These are phyloP conservation scores for Populus deltoides DNA, from an alignment of 345 rosid genomes.

Conservation along the genomic window DNA sequence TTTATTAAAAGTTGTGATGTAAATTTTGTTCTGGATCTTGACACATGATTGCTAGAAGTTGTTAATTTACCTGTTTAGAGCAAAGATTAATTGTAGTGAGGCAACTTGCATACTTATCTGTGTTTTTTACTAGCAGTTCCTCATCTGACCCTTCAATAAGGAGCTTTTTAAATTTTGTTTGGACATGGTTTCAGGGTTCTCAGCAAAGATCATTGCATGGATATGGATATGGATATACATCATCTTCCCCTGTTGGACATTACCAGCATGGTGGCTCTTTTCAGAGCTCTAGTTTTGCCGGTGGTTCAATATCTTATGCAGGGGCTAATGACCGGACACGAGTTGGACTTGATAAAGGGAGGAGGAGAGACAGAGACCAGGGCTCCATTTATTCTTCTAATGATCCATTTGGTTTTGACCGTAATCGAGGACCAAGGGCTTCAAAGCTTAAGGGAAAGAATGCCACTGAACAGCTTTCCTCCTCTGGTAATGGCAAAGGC, in stretches of 20 bases:
- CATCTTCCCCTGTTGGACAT: conserved; percentile 45
- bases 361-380: conserved; percentile 55
- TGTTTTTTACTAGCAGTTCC: neutral
- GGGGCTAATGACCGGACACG: conserved; percentile 45
- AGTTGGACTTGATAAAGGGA: conserved; percentile 42
- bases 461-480: conserved; percentile 26
- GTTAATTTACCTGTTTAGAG: neutral
- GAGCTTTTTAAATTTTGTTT: neutral
- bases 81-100: neutral
- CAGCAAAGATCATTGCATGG: conserved; percentile 43
- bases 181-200: conserved; percentile 12
- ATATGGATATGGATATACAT: conserved; percentile 46
- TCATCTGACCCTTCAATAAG: neutral
- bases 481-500: conserved; percentile 33
- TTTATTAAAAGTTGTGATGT: neutral
- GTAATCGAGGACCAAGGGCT: conserved; percentile 70
- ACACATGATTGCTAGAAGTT: neutral
- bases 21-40: neutral
- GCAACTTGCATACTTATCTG: neutral
- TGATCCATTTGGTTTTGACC: conserved; percentile 48
- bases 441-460: conserved; percentile 49
- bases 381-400: conserved; percentile 35
- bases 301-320: conserved; percentile 25
- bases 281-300: conserved; percentile 37
- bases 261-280: conserved; percentile 44